Percentiles rank a stretch among this genome's conserved stretches.
Evolutionary conservation across 2,329 filamentous ascomycete species (phyloP).

Genomic region (Penicillium sp.): DNA sequence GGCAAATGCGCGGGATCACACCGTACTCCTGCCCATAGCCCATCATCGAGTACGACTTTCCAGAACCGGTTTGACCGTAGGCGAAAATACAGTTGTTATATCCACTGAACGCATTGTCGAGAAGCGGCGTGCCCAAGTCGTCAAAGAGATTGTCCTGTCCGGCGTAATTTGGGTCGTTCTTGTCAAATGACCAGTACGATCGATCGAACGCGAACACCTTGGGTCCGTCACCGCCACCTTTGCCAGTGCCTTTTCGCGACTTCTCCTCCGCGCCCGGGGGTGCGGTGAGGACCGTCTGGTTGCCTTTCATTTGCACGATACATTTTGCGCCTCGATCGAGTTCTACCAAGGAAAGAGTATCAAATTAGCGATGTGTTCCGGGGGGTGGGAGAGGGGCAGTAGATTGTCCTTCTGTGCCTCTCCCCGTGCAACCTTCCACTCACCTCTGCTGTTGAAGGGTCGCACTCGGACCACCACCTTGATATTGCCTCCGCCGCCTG

Average conservation of each 20-base stretch:
- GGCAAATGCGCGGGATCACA: constrained; percentile 95
- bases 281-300: constrained; percentile 81
- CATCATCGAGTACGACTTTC: constrained; percentile 99
- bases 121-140: constrained; percentile 82
- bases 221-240: constrained; percentile 65
- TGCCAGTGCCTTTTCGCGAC: constrained; percentile 54
- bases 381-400: neutral
- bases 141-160: constrained; percentile 86
- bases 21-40: constrained; percentile 94
- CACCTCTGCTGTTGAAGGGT: constrained; percentile 95
- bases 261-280: constrained; percentile 63
- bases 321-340: constrained; percentile 90
- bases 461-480: constrained; percentile 98
- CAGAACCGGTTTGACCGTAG: constrained; percentile 96
- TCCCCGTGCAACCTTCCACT: constrained; percentile 19
- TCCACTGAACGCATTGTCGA: constrained; percentile 97
- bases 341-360: constrained; percentile 57
- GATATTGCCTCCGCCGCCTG: constrained; percentile 87
- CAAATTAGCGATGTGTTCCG: constrained; percentile 8
- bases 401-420: neutral
- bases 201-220: constrained; percentile 96
- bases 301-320: constrained; percentile 94
- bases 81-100: constrained; percentile 99
- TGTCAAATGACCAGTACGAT: constrained; percentile 98
- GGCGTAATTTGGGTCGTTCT: constrained; percentile 77